Percentiles rank a stretch among this genome's conserved stretches.
phyloP scores from a whole-genome alignment of 2,329 filamentous ascomycete species.

The Sordariomycetes sp. region DNA sequence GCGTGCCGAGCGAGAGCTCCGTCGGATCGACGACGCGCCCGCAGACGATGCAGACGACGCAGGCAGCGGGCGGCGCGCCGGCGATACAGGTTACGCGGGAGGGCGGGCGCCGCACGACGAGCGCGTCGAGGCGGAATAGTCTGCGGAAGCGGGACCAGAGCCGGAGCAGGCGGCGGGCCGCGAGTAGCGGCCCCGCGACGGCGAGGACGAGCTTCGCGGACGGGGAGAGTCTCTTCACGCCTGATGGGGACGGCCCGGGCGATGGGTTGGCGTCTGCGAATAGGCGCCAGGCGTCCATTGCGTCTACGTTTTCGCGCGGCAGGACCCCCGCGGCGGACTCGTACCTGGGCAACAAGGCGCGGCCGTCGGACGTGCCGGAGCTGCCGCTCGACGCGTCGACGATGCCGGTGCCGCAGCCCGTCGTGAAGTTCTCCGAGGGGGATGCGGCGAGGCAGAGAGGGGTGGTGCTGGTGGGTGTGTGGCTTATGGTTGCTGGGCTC shows the following conservation, averaged over 20 bases:
- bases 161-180: slow-evolving; percentile 28
- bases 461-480: slow-evolving; percentile 59
- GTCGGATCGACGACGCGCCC: slow-evolving; percentile 5
- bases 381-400: slow-evolving; percentile 25
- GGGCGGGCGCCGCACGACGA: slow-evolving; percentile 28
- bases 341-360: slow-evolving; percentile 25
- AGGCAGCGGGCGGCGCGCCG: slow-evolving; percentile 34
- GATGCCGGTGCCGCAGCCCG: slow-evolving; percentile 32
- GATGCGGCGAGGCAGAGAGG: slow-evolving; percentile 35
- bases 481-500: slow-evolving; percentile 80
- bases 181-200: slow-evolving; percentile 24
- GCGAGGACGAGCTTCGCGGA: slow-evolving; percentile 30
- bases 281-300: slow-evolving; percentile 22
- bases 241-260: slow-evolving; percentile 25
- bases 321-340: slow-evolving; percentile 32
- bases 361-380: slow-evolving; percentile 24
- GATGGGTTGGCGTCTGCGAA: slow-evolving; percentile 30
- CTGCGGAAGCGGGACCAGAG: slow-evolving; percentile 12
- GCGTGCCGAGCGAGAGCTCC: neutral
- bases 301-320: slow-evolving; percentile 27
- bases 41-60: slow-evolving; percentile 18
- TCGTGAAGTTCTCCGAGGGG: slow-evolving; percentile 40
- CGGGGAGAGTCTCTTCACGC: slow-evolving; percentile 32
- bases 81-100: slow-evolving; percentile 68
- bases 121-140: slow-evolving; percentile 28